Base-by-base conservation (phyloP, 305 asterid genomes). In the Solanum chacoense region DNA sequence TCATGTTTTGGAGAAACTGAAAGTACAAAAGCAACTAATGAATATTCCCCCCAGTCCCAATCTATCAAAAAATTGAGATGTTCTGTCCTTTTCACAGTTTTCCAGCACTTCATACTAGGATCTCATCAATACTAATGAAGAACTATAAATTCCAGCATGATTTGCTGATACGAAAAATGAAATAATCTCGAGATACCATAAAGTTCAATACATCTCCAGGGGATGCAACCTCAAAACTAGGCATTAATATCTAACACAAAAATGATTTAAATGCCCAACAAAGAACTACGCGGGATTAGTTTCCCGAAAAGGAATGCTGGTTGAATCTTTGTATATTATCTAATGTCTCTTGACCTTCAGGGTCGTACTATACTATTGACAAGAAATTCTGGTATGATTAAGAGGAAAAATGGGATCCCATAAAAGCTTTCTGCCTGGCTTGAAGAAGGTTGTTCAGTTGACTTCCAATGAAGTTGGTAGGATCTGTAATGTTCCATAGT, bases 331-430 rank as follows among this genome's bases (percentile, higher is more conserved):
- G 72, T 83, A 83, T 18, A 22, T 83, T 50, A 50, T 83, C 26
- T 45, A 50, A 50, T 31, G 74, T 83, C 31, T 83, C 31, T 45
- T 45, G 84, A 45, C 26, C 87, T 69, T 42, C 85, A 20, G 72
- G 55, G n/a, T 29, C 73, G 73, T 72, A 45, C 83, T 88, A 88
- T 84, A 71, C 88, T 71, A 69, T 83, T 29, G 76, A 72, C 69
- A 88, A 79, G 20, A 72, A 71, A 34, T 12, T 87, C 77, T 76
- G 0, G 12, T 87, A 59, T 55, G 86, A 10, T 24, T 55, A 87
- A 28, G 77, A 36, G 85, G 75, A 55, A 76, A 86, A 76, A 87
- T 55, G 85, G 77, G 45, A 75, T 87, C 55, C 74, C 89, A 83
- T 55, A 4, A 34, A 72, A 20, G 77, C 74, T 50, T 31, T 50